Base-by-base conservation (phyloP, 148 eudicot species). In the Polygonum aviculare region DNA sequence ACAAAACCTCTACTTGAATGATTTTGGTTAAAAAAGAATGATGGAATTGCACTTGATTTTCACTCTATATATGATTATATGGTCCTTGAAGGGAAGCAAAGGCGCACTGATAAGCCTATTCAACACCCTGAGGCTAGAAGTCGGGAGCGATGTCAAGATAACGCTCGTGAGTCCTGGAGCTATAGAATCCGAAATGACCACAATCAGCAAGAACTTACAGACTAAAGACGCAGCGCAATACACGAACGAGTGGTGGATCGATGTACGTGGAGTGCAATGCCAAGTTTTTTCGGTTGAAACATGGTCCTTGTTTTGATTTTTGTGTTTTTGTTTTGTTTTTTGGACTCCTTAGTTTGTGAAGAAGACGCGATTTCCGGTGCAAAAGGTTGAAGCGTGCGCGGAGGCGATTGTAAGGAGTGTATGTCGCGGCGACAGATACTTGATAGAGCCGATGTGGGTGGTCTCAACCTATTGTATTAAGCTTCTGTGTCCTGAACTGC, bases 111-210 rank as follows among this genome's bases (percentile, higher is more conserved):
- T 70, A 22, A n/a, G 22, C 19, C 81, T 91, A 44, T 91, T 84
- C 11, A 91, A 91, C 75, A 84, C 96, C 2, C 11, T 91, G 15
- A 81, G 92, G 78, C 77, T 89, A 47, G 92, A 91, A 67, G 74
- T 87, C 15, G 87, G 86, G 18, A 76, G 84, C 0, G 86, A 87
- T 5, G 54, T 91, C 47, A 83, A 84, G 54, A 80, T 91, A 19
- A 88, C 96, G 4, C 65, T 91, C 7, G 96, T 83, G 5, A 86
- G 89, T 2, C 93, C 96, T 0, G 92, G 96, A 10, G 73, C 84
- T 2, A 76, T 91, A 11, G 96, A 91, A 79, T 88, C 96, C 21
- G 90, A 91, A 63, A 60, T 84, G 75, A 57, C 63, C 26, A 57
- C 63, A 5, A 19, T n/a, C 3, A 19, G 63, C 63, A 57, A 57